phyloP scores from a whole-genome alignment of 2,329 filamentous ascomycete species.

The Microdochium paspali region DNA sequence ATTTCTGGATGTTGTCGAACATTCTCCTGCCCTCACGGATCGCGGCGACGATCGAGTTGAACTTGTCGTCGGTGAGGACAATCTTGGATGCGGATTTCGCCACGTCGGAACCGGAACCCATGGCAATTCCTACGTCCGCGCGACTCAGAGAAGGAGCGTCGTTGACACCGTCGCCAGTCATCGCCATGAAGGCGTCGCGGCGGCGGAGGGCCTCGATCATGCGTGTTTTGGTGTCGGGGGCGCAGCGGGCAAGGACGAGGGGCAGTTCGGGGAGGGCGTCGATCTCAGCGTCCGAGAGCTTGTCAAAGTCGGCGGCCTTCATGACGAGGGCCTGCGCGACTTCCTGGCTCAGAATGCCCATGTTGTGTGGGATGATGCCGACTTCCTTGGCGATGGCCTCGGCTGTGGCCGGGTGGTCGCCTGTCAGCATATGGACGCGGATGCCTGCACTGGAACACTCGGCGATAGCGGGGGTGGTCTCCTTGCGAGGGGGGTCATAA shows the following conservation, averaged over 20 bases:
- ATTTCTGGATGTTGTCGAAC: slow-evolving; percentile 86
- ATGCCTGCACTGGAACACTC: slow-evolving; percentile 67
- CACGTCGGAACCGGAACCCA: slow-evolving; percentile 82
- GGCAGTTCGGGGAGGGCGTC: slow-evolving; percentile 67
- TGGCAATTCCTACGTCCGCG: slow-evolving; percentile 80
- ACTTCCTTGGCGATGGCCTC: slow-evolving; percentile 71
- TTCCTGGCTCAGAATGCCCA: slow-evolving; percentile 47
- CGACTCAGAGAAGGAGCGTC: slow-evolving; percentile 73
- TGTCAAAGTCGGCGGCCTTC: slow-evolving; percentile 72
- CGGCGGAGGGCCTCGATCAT: slow-evolving; percentile 86
- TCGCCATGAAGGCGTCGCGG: slow-evolving; percentile 66
- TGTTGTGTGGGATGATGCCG: slow-evolving; percentile 61
- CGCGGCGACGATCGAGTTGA: slow-evolving; percentile 75
- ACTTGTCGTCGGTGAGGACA: slow-evolving; percentile 81
- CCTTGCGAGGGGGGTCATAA: slow-evolving; percentile 76
- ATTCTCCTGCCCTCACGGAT: slow-evolving; percentile 77
- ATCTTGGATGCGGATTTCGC: slow-evolving; percentile 77
- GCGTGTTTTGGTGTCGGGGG: slow-evolving; percentile 77
- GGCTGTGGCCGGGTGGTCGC: slow-evolving; percentile 72
- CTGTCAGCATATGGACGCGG: slow-evolving; percentile 75
- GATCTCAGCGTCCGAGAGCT: slow-evolving; percentile 64
- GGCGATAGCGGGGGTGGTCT: slow-evolving; percentile 64
- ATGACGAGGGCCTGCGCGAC: slow-evolving; percentile 63
- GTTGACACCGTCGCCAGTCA: slow-evolving; percentile 86
- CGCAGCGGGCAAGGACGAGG: slow-evolving; percentile 74